phyloP scores from a whole-genome alignment of 1,139 yeast species.

The Pichia sp. region DNA sequence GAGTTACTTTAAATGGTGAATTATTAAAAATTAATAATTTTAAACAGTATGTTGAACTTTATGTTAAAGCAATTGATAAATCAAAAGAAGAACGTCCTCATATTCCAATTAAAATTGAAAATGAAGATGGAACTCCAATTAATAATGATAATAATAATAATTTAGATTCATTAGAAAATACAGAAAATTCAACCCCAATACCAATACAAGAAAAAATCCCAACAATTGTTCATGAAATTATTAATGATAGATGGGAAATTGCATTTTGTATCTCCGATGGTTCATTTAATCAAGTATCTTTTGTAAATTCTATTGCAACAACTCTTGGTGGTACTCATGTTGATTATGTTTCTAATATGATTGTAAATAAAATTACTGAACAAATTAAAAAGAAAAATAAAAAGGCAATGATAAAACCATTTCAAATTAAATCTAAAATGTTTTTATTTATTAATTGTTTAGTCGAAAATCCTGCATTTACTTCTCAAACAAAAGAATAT shows the following conservation, averaged over 20 bases:
- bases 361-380: conserved; percentile 69
- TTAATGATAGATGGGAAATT: conserved; percentile 86
- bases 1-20: conserved; percentile 72
- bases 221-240: conserved; percentile 71
- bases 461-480: conserved; percentile 94
- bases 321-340: conserved; percentile 98
- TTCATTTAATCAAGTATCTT: conserved; percentile 86
- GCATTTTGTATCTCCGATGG: conserved; percentile 95
- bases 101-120: conserved; percentile 22
- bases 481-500: conserved; percentile 96
- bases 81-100: conserved; percentile 29
- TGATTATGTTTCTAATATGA: conserved; percentile 77
- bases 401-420: conserved; percentile 70
- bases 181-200: conserved; percentile 1
- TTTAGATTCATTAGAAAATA: conserved; percentile 1
- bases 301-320: conserved; percentile 96
- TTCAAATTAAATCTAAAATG: conserved; percentile 86
- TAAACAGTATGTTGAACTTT: conserved; percentile 85
- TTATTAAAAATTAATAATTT: conserved; percentile 65
- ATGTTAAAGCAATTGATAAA: conserved; percentile 64
- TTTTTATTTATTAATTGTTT: conserved; percentile 87
- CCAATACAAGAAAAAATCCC: conserved; percentile 37
- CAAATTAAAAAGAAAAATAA: conserved; percentile 72
- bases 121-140: conserved; percentile 11
- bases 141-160: conserved; percentile 26